Percentiles rank a stretch among this genome's conserved stretches.
Conservation (phyloP, 23 red algal species). For the Cyanidiococcus yangmingshanensis region DNA sequence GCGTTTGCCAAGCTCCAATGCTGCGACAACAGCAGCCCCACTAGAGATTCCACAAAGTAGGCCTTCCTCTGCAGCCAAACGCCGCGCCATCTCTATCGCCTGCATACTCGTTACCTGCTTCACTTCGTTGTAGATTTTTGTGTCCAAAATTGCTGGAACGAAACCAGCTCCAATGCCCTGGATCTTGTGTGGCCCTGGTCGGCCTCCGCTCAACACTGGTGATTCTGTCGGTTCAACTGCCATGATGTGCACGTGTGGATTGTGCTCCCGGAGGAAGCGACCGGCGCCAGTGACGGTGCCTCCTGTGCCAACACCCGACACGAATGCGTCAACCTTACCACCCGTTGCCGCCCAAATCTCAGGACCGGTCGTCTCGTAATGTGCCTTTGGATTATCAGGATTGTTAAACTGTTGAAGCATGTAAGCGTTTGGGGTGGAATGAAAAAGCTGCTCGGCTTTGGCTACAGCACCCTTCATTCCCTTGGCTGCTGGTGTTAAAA, state of each 20-base stretch:
- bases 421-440: conserved; percentile 48
- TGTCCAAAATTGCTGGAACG: conserved; percentile 77
- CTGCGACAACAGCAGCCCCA: conserved; percentile 72
- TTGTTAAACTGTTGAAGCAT: conserved; percentile 96
- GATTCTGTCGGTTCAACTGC: conserved; percentile 80
- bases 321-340: conserved; percentile 37
- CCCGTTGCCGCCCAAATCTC: conserved; percentile 38
- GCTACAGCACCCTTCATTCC: conserved; percentile 88
- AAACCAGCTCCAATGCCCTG: conserved; percentile 95
- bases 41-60: conserved; percentile 74
- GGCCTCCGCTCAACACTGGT: conserved; percentile 74
- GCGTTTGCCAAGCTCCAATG: conserved; percentile 58
- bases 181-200: conserved; percentile 89
- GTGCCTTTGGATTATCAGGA: conserved; percentile 81
- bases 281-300: conserved; percentile 89
- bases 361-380: conserved; percentile 92
- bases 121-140: conserved; percentile 78
- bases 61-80: conserved; percentile 71
- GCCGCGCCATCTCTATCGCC: conserved; percentile 73
- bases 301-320: conserved; percentile 77
- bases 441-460: conserved; percentile 73
- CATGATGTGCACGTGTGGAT: conserved; percentile 61
- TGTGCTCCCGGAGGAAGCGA: conserved; percentile 68
- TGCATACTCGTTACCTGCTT: conserved; percentile 43
- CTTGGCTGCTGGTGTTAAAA: conserved; percentile 70